Base-by-base conservation (phyloP, 306 rosid species). In the Prunus mira region DNA sequence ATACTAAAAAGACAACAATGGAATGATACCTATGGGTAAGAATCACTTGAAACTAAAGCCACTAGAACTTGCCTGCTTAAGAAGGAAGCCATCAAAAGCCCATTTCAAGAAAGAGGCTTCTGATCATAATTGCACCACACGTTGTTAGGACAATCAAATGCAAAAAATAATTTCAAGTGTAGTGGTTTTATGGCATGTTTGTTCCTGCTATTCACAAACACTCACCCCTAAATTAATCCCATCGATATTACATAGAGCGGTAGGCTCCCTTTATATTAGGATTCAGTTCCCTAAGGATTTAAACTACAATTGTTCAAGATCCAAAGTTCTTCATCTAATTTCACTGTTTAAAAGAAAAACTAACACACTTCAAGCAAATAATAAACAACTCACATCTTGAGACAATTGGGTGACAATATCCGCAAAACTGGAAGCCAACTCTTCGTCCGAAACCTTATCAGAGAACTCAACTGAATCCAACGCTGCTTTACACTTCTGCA, bases 401-500 rank as follows among this genome's bases (percentile, higher is more conserved):
- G 98, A 96, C 93, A 95, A 81, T 82, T 95, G 98, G 78, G 96
- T 85, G n/a, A 92, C 88, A 58, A 90, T 85, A 81, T 95, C 98
- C 3, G 97, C 98, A 56, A 95, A 89, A 86, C 74, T 72, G 18
- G 98, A 95, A 60, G 93, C 96, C 81, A 92, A 50, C 73, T 89
- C 91, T 68, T 75, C 86, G 27, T 67, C 74, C 1, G 97, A 88
- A 34, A 80, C 82, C 81, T 83, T 84, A 4, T 84, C 92, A 13
- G 75, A 69, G 79, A 92, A 95, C 74, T 73, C 85, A 14, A 85
- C 97, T 32, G 97, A 92, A 76, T 95, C 97, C 90, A 95, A 80
- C 9, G 87, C 98, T 62, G 78, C 81, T 87, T 88, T 95, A 80
- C 93, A 95, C 93, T 89, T 92, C 82, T 82, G 97, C 75, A 89